These are phyloP conservation scores for Venustampulla echinocandica DNA, from an alignment of 495 filamentous ascomycete genomes.

Conservation along the genomic window DNA sequence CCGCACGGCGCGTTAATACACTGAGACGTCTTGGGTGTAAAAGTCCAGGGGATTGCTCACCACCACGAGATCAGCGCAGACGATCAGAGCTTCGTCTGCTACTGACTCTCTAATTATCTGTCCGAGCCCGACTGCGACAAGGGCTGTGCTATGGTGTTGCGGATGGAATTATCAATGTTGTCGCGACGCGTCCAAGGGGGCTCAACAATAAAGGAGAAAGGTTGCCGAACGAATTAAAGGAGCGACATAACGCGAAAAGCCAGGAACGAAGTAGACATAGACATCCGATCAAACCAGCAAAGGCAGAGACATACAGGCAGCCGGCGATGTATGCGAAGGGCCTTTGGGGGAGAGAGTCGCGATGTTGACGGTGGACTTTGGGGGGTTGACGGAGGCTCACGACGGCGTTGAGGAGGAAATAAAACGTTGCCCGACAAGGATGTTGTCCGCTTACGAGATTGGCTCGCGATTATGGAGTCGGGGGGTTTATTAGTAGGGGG, in stretches of 20 bases:
- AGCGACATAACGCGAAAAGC: conserved; percentile 19
- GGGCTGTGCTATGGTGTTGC: conserved; percentile 3
- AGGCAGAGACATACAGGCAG: conserved; percentile 13
- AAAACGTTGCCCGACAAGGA: conserved; percentile 1
- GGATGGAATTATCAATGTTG: conserved; percentile 7
- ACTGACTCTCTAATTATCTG: conserved; percentile 37
- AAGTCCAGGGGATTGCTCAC: conserved; percentile 27
- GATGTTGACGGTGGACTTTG: conserved; percentile 2
- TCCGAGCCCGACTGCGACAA: conserved; percentile 3
- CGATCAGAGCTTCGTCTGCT: conserved; percentile 44
- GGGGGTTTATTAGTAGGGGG: no score
- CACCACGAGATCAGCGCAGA: conserved; percentile 48
- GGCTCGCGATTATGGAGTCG: no score
- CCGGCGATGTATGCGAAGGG: conserved; percentile 1
- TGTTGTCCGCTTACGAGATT: not conserved
- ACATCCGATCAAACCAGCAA: conserved; percentile 22
- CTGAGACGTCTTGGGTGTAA: not conserved
- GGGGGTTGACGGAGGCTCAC: not conserved
- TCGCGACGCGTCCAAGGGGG: conserved; percentile 18
- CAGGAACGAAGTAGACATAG: conserved; percentile 9
- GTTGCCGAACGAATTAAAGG: conserved; percentile 17
- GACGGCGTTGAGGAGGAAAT: not conserved
- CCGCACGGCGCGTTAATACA: conserved; percentile 4
- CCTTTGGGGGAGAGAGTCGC: conserved; percentile 3
- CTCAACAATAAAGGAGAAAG: conserved; percentile 1